phyloP scores from a whole-genome alignment of 345 rosid genomes.

The Orychophragmus violaceus region DNA sequence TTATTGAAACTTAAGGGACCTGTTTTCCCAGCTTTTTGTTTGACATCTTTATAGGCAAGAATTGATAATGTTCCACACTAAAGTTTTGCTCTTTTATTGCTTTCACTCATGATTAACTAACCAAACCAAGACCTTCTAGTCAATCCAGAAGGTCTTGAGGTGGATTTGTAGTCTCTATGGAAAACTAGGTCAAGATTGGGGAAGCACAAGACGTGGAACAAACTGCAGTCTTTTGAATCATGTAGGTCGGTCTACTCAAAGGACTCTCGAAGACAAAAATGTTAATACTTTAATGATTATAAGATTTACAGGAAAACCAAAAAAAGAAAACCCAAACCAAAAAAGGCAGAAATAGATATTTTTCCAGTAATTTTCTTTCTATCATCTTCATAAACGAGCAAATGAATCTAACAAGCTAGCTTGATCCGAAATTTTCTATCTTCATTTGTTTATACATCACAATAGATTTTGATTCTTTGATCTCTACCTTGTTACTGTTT shows the following conservation, averaged over 20 bases:
- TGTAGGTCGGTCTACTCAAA: slow-evolving; percentile 29
- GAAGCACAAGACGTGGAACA: slow-evolving; percentile 29
- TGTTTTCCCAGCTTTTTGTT: slow-evolving; percentile 17
- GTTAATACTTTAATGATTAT: slow-evolving; percentile 24
- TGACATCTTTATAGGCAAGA: background rate
- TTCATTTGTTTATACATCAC: background rate
- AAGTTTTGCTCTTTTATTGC: background rate
- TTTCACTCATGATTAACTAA: background rate
- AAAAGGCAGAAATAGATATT: slow-evolving; percentile 9
- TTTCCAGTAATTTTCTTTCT: background rate
- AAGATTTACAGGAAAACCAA: background rate
- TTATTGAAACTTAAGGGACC: slow-evolving; percentile 24
- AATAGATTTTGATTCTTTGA: slow-evolving; percentile 11
- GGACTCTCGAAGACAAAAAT: slow-evolving; percentile 18
- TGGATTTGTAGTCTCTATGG: background rate
- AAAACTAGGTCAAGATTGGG: slow-evolving; percentile 27
- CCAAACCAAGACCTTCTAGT: background rate
- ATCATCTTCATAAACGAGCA: slow-evolving; percentile 7
- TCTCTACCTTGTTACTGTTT: background rate
- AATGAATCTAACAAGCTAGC: slow-evolving; percentile 21
- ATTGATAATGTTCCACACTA: background rate
- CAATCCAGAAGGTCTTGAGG: background rate
- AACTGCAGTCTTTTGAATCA: slow-evolving; percentile 28
- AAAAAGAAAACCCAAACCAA: background rate
- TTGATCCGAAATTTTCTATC: slow-evolving; percentile 13